phyloP scores from a whole-genome alignment of 2,329 filamentous ascomycete species.

The Fusarium illudens region DNA sequence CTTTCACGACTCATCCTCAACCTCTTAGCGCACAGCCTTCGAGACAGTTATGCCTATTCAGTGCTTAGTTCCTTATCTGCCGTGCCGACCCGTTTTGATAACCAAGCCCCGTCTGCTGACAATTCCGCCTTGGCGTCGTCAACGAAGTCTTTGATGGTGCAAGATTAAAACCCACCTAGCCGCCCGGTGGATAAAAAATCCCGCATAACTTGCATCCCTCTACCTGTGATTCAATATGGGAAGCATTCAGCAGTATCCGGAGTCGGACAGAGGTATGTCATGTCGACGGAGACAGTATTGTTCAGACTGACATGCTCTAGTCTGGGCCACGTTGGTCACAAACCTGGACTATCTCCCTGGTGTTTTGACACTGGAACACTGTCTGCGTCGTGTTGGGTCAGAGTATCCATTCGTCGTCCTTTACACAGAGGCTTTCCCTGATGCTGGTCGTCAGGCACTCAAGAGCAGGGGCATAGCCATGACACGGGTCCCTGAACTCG shows the following conservation, averaged over 20 bases:
- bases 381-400: conserved; percentile 9
- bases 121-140: not conserved
- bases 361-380: conserved; percentile 12
- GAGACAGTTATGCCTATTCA: not conserved
- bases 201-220: not conserved
- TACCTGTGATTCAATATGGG: not conserved
- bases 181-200: not conserved
- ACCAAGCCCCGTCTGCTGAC: not conserved
- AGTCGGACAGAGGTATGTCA: not conserved
- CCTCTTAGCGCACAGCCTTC: not conserved
- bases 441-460: not conserved
- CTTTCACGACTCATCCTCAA: not conserved
- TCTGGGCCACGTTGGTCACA: conserved; percentile 23
- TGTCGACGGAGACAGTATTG: not conserved
- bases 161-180: not conserved
- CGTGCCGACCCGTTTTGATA: not conserved
- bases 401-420: not conserved
- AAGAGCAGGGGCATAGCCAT: not conserved
- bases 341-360: conserved; percentile 15
- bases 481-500: not conserved
- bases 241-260: not conserved
- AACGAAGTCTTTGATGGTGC: not conserved
- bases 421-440: not conserved
- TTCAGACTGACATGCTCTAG: not conserved
- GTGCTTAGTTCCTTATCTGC: not conserved